Evolutionary conservation across 2,329 filamentous ascomycete species (phyloP), one percentile per base, ranked within the genome.

Genomic region (Aureobasidium melanogenum): DNA sequence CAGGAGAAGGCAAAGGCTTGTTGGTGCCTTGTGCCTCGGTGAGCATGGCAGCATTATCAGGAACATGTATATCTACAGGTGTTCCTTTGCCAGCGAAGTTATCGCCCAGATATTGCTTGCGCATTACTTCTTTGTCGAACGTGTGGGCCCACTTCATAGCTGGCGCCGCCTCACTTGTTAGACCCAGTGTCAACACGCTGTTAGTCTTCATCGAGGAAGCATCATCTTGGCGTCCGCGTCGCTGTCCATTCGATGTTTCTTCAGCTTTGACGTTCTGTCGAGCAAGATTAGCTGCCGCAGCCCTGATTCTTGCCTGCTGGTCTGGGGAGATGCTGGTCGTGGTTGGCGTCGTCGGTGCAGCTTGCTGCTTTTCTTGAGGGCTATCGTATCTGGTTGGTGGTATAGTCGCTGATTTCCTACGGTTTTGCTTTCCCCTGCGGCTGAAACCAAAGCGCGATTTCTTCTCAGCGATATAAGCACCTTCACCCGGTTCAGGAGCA

Each of bases 101-200:
- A 70, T 95, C 87, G 48, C 85, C 84, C 56, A 97, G 80, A 73
- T 97, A 97, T n/a, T 89, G 86, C 65, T 90, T 86, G 59, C 91
- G 86, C 64, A 96, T 87, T 8, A 87, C 81, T 69, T 94, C 87
- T 75, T 94, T 95, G 75, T 97, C 94, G 71, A 97, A 97, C 69
- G 91, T 91, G 73, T 82, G 93, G 34, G 93, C 91, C 94, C 94
- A 99, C 74, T 96, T 96, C 86, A 99, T 88, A 1, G 94, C 94
- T 26, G 91, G 89, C 9, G 89, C 94, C 19, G 92, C 93, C 72
- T 96, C 94, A 58, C 82, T 91, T 69, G 92, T 81, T 64, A 97
- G 88, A 71, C 96, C 92, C 50, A 97, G 78, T 3, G 91, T 96
- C 69, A 97, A 82, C 61, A 96, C 84, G 66, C 94, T 99, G 73